Conservation (phyloP, 2,329 filamentous ascomycete genomes). For the Xylaria sp. region DNA sequence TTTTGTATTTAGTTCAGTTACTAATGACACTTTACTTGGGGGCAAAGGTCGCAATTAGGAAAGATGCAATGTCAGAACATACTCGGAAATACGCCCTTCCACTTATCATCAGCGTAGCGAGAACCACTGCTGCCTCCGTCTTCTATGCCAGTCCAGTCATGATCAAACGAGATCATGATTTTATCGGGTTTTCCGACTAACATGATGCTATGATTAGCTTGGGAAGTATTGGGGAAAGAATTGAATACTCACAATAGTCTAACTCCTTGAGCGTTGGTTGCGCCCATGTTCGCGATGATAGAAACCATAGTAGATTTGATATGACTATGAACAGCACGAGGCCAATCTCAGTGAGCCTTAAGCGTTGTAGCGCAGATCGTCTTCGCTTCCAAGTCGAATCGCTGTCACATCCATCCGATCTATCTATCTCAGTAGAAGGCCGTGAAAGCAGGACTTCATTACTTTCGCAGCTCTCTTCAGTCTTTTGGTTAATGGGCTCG, state of each 20-base stretch:
- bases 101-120: slow-evolving; percentile 19
- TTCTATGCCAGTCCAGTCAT: slow-evolving; percentile 12
- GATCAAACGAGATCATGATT: slow-evolving; percentile 15
- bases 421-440: slow-evolving; percentile 2
- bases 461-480: slow-evolving; percentile 1
- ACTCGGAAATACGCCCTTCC: slow-evolving; percentile 19
- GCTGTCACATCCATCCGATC: neutral
- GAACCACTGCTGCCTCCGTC: slow-evolving; percentile 3
- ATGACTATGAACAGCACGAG: slow-evolving; percentile 2
- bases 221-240: neutral
- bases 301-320: slow-evolving; percentile 16
- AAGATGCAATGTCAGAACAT: neutral
- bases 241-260: slow-evolving; percentile 14
- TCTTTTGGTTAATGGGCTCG: slow-evolving; percentile 5
- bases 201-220: neutral
- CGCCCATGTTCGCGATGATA: slow-evolving; percentile 10
- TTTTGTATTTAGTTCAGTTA: neutral
- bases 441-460: slow-evolving; percentile 6
- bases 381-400: slow-evolving; percentile 1
- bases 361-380: neutral
- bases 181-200: slow-evolving; percentile 15
- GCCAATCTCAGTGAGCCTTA: slow-evolving; percentile 2
- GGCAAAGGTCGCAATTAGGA: neutral
- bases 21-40: neutral
- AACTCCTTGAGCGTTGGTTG: neutral